Evolutionary conservation across 1,284 basidiomycete genomes (phyloP).

Genomic region (Fomitopsis schrenkii): DNA sequence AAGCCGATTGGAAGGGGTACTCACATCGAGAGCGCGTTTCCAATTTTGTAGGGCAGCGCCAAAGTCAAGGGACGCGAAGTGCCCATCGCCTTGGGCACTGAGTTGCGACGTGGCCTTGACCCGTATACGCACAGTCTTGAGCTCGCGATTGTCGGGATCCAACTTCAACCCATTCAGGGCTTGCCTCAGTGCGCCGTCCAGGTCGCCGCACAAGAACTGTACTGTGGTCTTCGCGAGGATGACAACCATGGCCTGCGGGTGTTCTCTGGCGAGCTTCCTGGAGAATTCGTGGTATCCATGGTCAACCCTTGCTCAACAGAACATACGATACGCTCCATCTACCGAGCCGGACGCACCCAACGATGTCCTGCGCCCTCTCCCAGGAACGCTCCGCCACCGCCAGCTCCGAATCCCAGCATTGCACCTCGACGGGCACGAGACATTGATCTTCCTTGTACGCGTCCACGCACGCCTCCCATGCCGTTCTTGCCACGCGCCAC

Average conservation of each 20-base stretch:
- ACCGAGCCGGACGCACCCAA: slow-evolving; percentile 10
- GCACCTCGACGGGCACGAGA: slow-evolving; percentile 7
- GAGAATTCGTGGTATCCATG: background rate
- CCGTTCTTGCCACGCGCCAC: slow-evolving; percentile 15
- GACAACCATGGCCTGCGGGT: slow-evolving; percentile 3
- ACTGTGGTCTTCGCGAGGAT: slow-evolving; percentile 8
- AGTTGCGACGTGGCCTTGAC: slow-evolving; percentile 3
- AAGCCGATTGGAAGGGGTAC: background rate
- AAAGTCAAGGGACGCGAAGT: slow-evolving; percentile 1
- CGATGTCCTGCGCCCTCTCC: slow-evolving; percentile 7
- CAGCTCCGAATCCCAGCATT: slow-evolving; percentile 16
- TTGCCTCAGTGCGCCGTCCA: slow-evolving; percentile 4
- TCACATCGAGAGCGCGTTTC: slow-evolving; percentile 10
- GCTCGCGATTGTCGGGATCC: slow-evolving; percentile 12
- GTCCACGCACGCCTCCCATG: slow-evolving; percentile 11
- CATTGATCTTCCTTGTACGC: slow-evolving; percentile 10
- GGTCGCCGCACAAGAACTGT: slow-evolving; percentile 10
- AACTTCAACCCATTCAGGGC: slow-evolving; percentile 3
- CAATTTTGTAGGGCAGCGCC: slow-evolving; percentile 4
- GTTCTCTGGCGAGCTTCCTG: slow-evolving; percentile 2
- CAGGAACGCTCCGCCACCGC: slow-evolving; percentile 11
- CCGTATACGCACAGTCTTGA: slow-evolving; percentile 4
- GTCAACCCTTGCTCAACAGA: background rate
- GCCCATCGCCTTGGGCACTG: slow-evolving; percentile 7
- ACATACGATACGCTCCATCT: background rate